Percentiles rank a stretch among this genome's conserved stretches.
Evolutionary conservation across 2,329 filamentous ascomycete genomes (phyloP).

Genomic region (Colletotrichum eleusines): DNA sequence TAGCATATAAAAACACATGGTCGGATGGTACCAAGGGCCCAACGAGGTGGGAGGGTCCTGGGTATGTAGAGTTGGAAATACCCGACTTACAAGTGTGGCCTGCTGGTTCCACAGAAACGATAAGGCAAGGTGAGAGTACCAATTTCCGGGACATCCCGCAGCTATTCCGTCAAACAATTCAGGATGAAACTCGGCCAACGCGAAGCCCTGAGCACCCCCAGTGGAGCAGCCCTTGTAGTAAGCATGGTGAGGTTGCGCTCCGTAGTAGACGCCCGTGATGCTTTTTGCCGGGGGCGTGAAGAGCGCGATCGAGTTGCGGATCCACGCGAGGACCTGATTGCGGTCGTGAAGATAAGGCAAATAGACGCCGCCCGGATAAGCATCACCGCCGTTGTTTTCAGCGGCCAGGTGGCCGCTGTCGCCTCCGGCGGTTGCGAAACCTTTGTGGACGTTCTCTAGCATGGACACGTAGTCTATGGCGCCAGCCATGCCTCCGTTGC

Average conservation of each 20-base stretch:
- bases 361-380: conserved; percentile 14
- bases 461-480: conserved; percentile 20
- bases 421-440: conserved; percentile 24
- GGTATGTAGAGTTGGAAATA: not conserved
- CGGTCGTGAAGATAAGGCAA: conserved; percentile 18
- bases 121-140: conserved; percentile 29
- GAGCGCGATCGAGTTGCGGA: conserved; percentile 24
- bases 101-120: conserved; percentile 35
- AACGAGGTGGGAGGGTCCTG: not conserved
- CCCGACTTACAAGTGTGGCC: conserved; percentile 1
- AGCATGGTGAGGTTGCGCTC: not conserved
- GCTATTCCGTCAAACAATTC: conserved; percentile 15
- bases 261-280: not conserved
- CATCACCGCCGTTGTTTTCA: conserved; percentile 20
- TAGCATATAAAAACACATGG: not conserved
- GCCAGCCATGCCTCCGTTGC: conserved; percentile 32
- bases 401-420: conserved; percentile 24
- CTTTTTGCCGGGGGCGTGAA: conserved; percentile 14
- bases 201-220: conserved; percentile 24
- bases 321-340: conserved; percentile 34
- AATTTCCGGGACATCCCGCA: conserved; percentile 26
- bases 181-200: conserved; percentile 20
- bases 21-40: not conserved
- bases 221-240: conserved; percentile 35
- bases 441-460: conserved; percentile 27